Evolutionary conservation across 192 early-diverging fungal species (phyloP).

Genomic region (Cladochytrium replicatum): DNA sequence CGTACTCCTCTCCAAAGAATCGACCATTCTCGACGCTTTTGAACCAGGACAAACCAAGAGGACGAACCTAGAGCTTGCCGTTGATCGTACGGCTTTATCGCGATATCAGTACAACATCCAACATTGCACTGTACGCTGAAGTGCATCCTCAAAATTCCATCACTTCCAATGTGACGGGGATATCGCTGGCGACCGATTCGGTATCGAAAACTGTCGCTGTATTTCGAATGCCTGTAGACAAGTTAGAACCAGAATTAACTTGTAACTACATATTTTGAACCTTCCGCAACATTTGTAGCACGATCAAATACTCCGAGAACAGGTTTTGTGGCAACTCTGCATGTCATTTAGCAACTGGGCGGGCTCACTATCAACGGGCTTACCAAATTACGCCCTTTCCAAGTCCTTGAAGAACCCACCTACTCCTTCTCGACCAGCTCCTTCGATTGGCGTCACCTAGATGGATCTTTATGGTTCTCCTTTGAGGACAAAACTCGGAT

Average conservation of each 20-base stretch:
- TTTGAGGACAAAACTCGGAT: too few relatives aligned
- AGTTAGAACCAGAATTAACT: too few relatives aligned
- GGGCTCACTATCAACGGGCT: too few relatives aligned
- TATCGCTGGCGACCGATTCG: slow-evolving; percentile 74
- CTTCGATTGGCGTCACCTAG: slow-evolving; percentile 67
- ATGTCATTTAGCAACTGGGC: too few relatives aligned
- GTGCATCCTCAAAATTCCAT: slow-evolving; percentile 73
- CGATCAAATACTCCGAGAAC: slow-evolving; percentile 91
- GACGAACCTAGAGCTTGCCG: slow-evolving; percentile 73
- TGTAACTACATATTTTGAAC: slow-evolving; percentile 14
- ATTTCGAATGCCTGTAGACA: slow-evolving; percentile 67
- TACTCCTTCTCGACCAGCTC: slow-evolving; percentile 77
- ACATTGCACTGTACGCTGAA: not conserved
- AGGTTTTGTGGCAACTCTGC: slow-evolving; percentile 83
- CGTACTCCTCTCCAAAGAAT: slow-evolving; percentile 73
- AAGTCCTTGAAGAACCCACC: slow-evolving; percentile 88
- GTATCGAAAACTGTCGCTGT: slow-evolving; percentile 84
- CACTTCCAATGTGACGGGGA: slow-evolving; percentile 75
- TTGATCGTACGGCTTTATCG: slow-evolving; percentile 54
- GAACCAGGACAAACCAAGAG: slow-evolving; percentile 82
- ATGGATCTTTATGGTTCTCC: too few relatives aligned
- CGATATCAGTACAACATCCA: too few relatives aligned
- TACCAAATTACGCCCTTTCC: slow-evolving; percentile 89
- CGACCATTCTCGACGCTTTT: slow-evolving; percentile 66
- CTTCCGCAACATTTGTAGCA: slow-evolving; percentile 85